A percentile compares a stretch with the other conserved stretches of the same genome.
phyloP scores from a whole-genome alignment of 2,329 filamentous ascomycete species.

The Cyanodermella asteris region DNA sequence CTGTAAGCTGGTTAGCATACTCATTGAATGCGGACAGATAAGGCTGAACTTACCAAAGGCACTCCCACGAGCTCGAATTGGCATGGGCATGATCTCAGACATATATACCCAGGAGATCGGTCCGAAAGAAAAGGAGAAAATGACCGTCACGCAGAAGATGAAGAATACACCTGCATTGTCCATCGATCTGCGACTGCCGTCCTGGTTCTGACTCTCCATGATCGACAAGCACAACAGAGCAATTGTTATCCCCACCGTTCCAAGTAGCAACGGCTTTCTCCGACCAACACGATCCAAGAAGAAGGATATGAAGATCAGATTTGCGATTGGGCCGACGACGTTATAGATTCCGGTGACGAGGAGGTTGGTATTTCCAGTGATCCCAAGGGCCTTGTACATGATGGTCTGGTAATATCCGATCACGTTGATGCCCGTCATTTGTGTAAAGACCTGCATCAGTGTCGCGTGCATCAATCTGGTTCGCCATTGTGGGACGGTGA shows the following conservation, averaged over 20 bases:
- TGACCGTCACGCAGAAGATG: slow-evolving; percentile 19
- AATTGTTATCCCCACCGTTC: slow-evolving; percentile 19
- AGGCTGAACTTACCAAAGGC: slow-evolving; percentile 16
- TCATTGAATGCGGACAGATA: too few species aligned
- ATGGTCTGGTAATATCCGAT: slow-evolving; percentile 21
- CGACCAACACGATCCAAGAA: slow-evolving; percentile 19
- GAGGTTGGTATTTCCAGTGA: slow-evolving; percentile 18
- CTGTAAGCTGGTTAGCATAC: too few species aligned
- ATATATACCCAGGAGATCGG: slow-evolving; percentile 26
- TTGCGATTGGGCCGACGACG: slow-evolving; percentile 18
- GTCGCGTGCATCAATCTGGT: too few species aligned
- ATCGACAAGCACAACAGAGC: slow-evolving; percentile 19
- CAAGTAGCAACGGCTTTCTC: slow-evolving; percentile 20
- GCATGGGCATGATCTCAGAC: slow-evolving; percentile 23
- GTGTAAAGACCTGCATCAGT: too few species aligned
- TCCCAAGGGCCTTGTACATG: slow-evolving; percentile 17
- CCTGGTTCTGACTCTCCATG: slow-evolving; percentile 14
- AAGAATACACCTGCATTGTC: slow-evolving; percentile 21
- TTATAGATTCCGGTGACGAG: slow-evolving; percentile 23
- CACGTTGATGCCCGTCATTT: slow-evolving; percentile 10
- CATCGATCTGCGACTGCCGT: slow-evolving; percentile 15
- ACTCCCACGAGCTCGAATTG: slow-evolving; percentile 17
- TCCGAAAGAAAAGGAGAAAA: slow-evolving; percentile 23
- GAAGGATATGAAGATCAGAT: slow-evolving; percentile 20
- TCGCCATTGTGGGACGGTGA: too few species aligned